phyloP scores from a whole-genome alignment of 768 basidiomycete species.

The Amanita molliuscula region DNA sequence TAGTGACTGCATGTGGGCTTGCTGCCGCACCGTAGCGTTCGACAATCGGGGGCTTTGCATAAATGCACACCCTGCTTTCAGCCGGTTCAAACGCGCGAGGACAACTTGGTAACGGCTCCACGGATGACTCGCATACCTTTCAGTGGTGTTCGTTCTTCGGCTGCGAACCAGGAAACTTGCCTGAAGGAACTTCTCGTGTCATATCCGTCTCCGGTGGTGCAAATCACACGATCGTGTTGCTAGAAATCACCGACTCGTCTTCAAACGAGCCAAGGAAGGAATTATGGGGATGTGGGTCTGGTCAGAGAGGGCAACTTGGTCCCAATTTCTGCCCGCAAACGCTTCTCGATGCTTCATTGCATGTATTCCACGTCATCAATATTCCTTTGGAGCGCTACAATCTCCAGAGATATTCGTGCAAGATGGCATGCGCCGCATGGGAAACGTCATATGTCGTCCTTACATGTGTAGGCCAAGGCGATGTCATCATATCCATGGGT shows the following conservation, averaged over 20 bases:
- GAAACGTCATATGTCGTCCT: slow-evolving; percentile 75
- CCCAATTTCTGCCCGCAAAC: slow-evolving; percentile 10
- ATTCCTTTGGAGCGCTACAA: slow-evolving; percentile 25
- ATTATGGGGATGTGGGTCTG: slow-evolving; percentile 73
- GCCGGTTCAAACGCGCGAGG: slow-evolving; percentile 44
- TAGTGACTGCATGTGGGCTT: too few relatives aligned
- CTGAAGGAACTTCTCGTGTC: slow-evolving; percentile 23
- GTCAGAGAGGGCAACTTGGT: slow-evolving; percentile 65
- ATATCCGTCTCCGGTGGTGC: slow-evolving; percentile 56
- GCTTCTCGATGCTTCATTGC: slow-evolving; percentile 10
- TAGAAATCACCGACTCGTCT: slow-evolving; percentile 21
- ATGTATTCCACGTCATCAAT: slow-evolving; percentile 39
- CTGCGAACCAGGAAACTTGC: slow-evolving; percentile 18
- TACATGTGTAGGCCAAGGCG: slow-evolving; percentile 27
- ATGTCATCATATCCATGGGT: slow-evolving; percentile 70
- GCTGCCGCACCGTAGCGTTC: too few relatives aligned
- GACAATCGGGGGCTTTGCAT: too few relatives aligned
- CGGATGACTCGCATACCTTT: slow-evolving; percentile 37
- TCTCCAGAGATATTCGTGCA: slow-evolving; percentile 31
- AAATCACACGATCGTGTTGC: slow-evolving; percentile 68
- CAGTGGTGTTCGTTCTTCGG: slow-evolving; percentile 27
- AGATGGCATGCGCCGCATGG: slow-evolving; percentile 62
- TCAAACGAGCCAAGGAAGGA: slow-evolving; percentile 14
- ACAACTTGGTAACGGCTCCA: slow-evolving; percentile 34
- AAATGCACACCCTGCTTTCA: slow-evolving; percentile 21